These are phyloP conservation scores for Tuber borchii DNA, from an alignment of 495 filamentous ascomycete genomes.

Conservation along the genomic window DNA sequence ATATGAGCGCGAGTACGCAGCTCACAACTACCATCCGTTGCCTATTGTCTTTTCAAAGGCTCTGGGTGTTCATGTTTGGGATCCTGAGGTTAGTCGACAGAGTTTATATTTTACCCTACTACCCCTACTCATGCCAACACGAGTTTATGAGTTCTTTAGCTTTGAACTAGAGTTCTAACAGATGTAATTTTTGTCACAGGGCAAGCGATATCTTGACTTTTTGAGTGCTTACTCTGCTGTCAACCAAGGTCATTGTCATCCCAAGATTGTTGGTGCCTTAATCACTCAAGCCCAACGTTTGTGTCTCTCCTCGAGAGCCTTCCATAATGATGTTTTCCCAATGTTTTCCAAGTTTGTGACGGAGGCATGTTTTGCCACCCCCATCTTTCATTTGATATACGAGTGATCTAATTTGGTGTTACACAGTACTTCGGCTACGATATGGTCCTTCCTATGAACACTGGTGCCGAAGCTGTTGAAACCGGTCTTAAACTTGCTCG, in stretches of 20 bases:
- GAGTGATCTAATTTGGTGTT: background rate
- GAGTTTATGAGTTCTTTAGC: background rate
- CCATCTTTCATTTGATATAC: background rate
- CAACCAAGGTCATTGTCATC: slow-evolving; percentile 98
- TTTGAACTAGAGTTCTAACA: background rate
- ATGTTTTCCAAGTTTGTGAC: slow-evolving; percentile 91
- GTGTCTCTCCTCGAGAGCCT: slow-evolving; percentile 89
- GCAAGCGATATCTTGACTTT: slow-evolving; percentile 94
- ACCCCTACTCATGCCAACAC: background rate
- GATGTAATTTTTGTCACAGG: slow-evolving; percentile 41
- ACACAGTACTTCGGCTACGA: slow-evolving; percentile 75
- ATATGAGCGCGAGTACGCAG: slow-evolving; percentile 75
- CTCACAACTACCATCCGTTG: slow-evolving; percentile 98
- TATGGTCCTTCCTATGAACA: slow-evolving; percentile 99
- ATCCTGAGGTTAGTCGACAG: slow-evolving; percentile 58
- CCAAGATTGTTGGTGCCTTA: slow-evolving; percentile 82
- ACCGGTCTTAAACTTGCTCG: slow-evolving; percentile 94
- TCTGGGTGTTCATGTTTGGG: slow-evolving; percentile 83
- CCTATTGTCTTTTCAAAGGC: slow-evolving; percentile 84
- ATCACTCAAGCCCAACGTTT: slow-evolving; percentile 83
- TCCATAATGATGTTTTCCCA: slow-evolving; percentile 99
- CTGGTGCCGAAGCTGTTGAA: slow-evolving; percentile 97
- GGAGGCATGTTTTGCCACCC: slow-evolving; percentile 40
- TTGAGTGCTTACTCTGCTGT: slow-evolving; percentile 96
- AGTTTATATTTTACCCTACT: background rate